Base-by-base conservation (phyloP, 1,284 basidiomycete genomes). In the Agaricales sp. region DNA sequence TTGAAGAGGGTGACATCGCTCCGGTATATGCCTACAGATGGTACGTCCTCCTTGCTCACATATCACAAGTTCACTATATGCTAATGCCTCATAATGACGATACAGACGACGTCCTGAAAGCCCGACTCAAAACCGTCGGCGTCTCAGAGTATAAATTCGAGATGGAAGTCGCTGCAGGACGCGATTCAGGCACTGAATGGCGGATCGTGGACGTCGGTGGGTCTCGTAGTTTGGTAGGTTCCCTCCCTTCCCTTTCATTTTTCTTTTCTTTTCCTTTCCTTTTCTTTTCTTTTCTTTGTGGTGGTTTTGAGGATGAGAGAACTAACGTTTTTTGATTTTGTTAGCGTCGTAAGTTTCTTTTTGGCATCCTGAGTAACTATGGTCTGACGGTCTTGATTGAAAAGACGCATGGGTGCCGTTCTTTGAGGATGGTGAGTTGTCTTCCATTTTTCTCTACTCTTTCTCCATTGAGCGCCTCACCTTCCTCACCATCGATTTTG, bases 151-250 rank as follows among this genome's bases (percentile, higher is more conserved):
- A 87, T 63, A 78, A 73, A 59, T 88, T 87, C 57, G 78, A 85
- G 64, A 84, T 87, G 77, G 84, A 86, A 59, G 76, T 82, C 2
- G 65, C 68, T 21, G 71, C 77, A 11, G 82, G 82, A 8, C 67
- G 78, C 49, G 83, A 87, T 55, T 75, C 73, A 51, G 84, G 82
- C 2, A 79, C 80, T 1, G 83, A 87, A 58, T 88, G 85, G 85
- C 72, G 82, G 50, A 86, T 88, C 54, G 77, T 87, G 41, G 85
- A 88, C 57, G 86, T 88, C 37, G 85, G 86, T 16, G 85, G 85
- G 39, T 82, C 81, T 55, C 70, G 85, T 54, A 82, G 80, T 58
- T 81, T 84, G 72, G 80, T 82, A 59, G 53, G 77, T 67, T 23
- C 51, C 11, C 50, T 43, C 49, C 6, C 48, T 49, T 50, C 45